Evolutionary conservation across 2,329 filamentous ascomycete species (phyloP), one percentile per base, ranked within the genome.

Genomic region (Trichoderma afroharzianum): DNA sequence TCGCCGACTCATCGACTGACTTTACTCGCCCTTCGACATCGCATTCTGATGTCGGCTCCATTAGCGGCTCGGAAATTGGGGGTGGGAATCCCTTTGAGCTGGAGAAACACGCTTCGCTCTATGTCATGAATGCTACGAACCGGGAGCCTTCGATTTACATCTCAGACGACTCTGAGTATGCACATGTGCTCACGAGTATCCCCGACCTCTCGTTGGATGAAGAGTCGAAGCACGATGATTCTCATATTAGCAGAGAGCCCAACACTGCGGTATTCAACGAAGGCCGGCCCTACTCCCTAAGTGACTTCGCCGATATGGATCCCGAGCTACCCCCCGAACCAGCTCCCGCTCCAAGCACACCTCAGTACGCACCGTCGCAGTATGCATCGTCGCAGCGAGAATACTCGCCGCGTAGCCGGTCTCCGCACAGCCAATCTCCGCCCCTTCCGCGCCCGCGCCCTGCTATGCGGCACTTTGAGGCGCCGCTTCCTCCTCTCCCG

Each of bases 121-220:
- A 89, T 73, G 81, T 81, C 14, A 76, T 79, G 75, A 79, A 82
- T 5, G 76, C 79, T 4, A 78, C 80, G 0, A 82, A 81, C 63
- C 82, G 88, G 43, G 87, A 89, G 73, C 87, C 87, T 0, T 88
- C 87, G 4, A 88, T 90, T 61, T 90, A 90, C 75, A 85, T 90
- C 11, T 87, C 87, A 1, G 88, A 90, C 73, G 87, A 89, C 72
- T 87, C 85, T 8, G 83, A 86, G 30, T 86, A 84, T 72, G 82
- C 85, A 3, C 79, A 77, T 24, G 78, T 80, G 12, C 76, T 82
- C 43, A 78, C 77, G 5, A 79, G 82, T 43, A 73, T 80, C 11
- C 73, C 74, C 1, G 72, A 71, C 6, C 63, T 66, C 26, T 76
- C 76, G 62, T 74, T 77, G 30, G 72, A 74, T 28, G 68, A 47